These are phyloP conservation scores for Pseudopithomyces maydicus DNA, from an alignment of 2,329 filamentous ascomycete species.

Conservation along the genomic window DNA sequence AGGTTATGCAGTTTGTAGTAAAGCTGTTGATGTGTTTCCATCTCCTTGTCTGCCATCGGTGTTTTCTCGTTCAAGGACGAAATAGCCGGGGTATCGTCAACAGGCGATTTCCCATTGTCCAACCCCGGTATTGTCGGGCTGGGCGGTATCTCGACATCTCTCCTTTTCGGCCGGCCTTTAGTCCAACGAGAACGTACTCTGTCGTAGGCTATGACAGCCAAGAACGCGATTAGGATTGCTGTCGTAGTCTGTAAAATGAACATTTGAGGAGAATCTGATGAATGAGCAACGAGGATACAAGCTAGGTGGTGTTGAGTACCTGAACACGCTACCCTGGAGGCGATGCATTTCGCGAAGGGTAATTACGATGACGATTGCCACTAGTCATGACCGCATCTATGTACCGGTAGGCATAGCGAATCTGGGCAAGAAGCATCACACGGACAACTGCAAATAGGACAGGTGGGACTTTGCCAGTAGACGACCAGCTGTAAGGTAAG, in stretches of 20 bases:
- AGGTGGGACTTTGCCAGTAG: background rate
- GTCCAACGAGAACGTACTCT: conserved; percentile 15
- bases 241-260: conserved; percentile 27
- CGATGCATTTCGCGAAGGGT: background rate
- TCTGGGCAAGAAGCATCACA: background rate
- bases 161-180: conserved; percentile 19
- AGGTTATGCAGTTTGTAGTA: conserved; percentile 52
- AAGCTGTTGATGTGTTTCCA: conserved; percentile 35
- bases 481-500: background rate
- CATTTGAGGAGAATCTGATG: conserved; percentile 12
- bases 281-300: background rate
- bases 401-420: background rate
- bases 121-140: conserved; percentile 12
- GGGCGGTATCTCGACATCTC: conserved; percentile 20
- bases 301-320: background rate
- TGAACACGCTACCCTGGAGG: background rate
- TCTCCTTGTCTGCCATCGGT: background rate
- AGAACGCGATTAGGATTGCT: conserved; percentile 24
- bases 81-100: background rate
- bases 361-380: background rate
- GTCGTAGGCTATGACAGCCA: conserved; percentile 23
- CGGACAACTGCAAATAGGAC: background rate
- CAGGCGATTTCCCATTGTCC: background rate
- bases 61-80: background rate
- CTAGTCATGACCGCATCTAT: background rate